Evolutionary conservation across 2,329 filamentous ascomycete genomes (phyloP).

Genomic region (Sporothrix protearum): DNA sequence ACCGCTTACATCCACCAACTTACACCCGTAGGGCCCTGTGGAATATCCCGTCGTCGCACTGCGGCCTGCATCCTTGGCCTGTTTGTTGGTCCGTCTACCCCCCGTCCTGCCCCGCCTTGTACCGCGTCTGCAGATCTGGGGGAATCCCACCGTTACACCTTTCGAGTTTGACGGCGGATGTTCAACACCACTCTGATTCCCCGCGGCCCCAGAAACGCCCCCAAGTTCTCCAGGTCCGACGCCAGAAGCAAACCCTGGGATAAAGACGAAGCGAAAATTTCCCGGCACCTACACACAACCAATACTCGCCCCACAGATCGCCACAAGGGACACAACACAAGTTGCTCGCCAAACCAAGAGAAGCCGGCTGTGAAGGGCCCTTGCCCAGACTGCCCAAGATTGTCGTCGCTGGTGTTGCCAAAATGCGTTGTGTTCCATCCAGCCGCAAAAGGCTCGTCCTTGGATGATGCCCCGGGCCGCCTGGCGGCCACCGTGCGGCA

Average conservation of each 20-base stretch:
- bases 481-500: neutral
- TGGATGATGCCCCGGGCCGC: neutral
- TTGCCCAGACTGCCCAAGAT: neutral
- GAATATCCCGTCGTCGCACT: neutral
- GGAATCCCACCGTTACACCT: neutral
- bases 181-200: neutral
- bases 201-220: neutral
- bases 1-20: no score
- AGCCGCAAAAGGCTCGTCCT: neutral
- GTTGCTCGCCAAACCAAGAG: neutral
- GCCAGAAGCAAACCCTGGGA: no score
- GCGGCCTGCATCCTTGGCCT: neutral
- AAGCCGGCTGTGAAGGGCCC: neutral
- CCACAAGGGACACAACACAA: neutral
- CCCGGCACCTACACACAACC: neutral
- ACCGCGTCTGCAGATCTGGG: conserved; percentile 1
- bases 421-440: neutral
- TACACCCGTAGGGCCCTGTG: neutral
- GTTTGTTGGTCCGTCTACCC: neutral
- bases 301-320: neutral
- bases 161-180: neutral
- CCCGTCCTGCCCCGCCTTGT: neutral
- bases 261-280: no score
- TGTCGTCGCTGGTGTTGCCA: neutral
- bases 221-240: neutral